These are phyloP conservation scores for Ophiostoma piceae DNA, from an alignment of 2,329 filamentous ascomycete species.

Conservation along the genomic window DNA sequence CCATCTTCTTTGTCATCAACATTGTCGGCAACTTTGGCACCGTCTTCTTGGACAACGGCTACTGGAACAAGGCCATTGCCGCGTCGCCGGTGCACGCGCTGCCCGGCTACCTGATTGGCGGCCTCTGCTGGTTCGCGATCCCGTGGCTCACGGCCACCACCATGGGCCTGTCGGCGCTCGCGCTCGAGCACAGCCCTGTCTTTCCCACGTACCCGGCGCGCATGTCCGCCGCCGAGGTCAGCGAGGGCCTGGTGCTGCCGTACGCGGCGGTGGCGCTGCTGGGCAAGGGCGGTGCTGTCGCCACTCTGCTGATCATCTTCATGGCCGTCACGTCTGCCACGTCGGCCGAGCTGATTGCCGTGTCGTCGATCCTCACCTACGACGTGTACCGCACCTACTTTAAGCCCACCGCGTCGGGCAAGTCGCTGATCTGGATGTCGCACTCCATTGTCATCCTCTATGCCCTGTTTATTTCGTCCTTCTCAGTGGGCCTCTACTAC, in stretches of 20 bases:
- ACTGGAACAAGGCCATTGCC: conserved; percentile 92
- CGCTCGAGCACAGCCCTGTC: conserved; percentile 65
- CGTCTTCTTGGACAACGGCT: conserved; percentile 81
- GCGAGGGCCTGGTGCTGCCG: conserved; percentile 76
- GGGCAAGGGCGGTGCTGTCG: conserved; percentile 73
- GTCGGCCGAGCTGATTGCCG: conserved; percentile 78
- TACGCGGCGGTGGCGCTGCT: conserved; percentile 79
- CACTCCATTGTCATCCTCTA: conserved; percentile 67
- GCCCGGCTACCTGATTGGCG: conserved; percentile 82
- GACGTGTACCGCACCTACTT: conserved; percentile 86
- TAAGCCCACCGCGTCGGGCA: conserved; percentile 69
- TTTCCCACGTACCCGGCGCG: conserved; percentile 70
- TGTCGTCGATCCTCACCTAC: conserved; percentile 83
- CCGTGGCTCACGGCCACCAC: conserved; percentile 86
- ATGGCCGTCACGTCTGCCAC: conserved; percentile 85
- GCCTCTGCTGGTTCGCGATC: conserved; percentile 86
- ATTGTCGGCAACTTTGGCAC: conserved; percentile 66
- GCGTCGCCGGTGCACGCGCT: conserved; percentile 79
- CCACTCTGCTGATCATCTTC: conserved; percentile 75
- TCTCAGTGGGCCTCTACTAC: conserved; percentile 69
- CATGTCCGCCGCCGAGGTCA: conserved; percentile 68
- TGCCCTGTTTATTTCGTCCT: conserved; percentile 69
- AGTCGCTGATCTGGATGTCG: conserved; percentile 71
- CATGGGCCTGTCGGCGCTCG: conserved; percentile 76
- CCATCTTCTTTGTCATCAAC: conserved; percentile 88